A percentile compares a stretch with the other conserved stretches of the same genome.
phyloP scores from a whole-genome alignment of 192 early-diverging fungal genomes.

The Backusella tuberculispora region DNA sequence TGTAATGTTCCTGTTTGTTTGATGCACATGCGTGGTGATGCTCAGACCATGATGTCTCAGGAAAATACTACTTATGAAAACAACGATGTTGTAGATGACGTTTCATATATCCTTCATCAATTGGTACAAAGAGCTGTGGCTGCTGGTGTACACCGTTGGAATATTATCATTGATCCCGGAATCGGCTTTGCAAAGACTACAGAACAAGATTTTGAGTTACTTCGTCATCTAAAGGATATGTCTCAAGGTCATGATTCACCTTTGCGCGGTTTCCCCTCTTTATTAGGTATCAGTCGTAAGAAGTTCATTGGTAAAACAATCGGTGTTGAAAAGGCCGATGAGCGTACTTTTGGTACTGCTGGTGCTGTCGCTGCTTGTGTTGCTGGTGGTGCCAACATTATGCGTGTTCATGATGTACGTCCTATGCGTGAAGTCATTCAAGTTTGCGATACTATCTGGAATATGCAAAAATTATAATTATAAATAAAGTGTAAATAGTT shows the following conservation, averaged over 20 bases:
- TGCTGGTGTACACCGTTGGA: slow-evolving; percentile 92
- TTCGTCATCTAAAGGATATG: slow-evolving; percentile 71
- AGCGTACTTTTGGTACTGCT: slow-evolving; percentile 87
- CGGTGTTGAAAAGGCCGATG: slow-evolving; percentile 65
- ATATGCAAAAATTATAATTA: slow-evolving; percentile 10
- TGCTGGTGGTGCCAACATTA: slow-evolving; percentile 77
- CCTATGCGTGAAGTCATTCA: slow-evolving; percentile 91
- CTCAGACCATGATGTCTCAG: slow-evolving; percentile 84
- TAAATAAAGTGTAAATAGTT: slow-evolving; percentile 13
- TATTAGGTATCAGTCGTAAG: slow-evolving; percentile 94
- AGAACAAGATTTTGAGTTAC: slow-evolving; percentile 85
- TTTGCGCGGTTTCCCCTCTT: slow-evolving; percentile 76
- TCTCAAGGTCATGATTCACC: slow-evolving; percentile 48
- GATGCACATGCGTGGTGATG: slow-evolving; percentile 98
- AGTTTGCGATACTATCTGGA: slow-evolving; percentile 76
- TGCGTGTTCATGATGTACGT: slow-evolving; percentile 94
- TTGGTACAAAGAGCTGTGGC: slow-evolving; percentile 70
- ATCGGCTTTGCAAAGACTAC: slow-evolving; percentile 95
- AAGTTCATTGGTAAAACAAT: slow-evolving; percentile 85
- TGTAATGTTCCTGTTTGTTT: slow-evolving; percentile 83
- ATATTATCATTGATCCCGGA: slow-evolving; percentile 96
- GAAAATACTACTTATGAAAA: slow-evolving; percentile 73
- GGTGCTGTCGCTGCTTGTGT: slow-evolving; percentile 84
- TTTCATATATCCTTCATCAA: slow-evolving; percentile 69
- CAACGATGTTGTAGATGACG: slow-evolving; percentile 72